phyloP scores from a whole-genome alignment of 768 basidiomycete species.

The Piloderma croceum region DNA sequence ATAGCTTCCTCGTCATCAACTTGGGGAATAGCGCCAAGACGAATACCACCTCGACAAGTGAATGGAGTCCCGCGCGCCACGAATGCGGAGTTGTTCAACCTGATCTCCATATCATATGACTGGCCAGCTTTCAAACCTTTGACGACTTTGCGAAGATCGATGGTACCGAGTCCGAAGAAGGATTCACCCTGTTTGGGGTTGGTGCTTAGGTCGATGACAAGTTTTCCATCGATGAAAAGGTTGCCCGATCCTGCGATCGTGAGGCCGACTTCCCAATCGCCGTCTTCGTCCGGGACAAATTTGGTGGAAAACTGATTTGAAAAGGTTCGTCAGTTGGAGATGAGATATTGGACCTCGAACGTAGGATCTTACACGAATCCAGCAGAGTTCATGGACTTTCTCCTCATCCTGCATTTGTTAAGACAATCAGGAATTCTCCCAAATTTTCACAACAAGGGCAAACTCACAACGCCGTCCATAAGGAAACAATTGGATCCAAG shows the following conservation, averaged over 20 bases:
- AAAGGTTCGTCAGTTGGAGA: constrained; percentile 17
- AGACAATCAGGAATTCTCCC: background rate
- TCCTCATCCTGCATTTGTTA: constrained; percentile 26
- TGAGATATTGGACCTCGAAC: constrained; percentile 13
- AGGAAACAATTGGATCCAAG: constrained; percentile 31
- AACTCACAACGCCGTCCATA: constrained; percentile 38
- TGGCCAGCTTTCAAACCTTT: constrained; percentile 37
- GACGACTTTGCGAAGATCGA: constrained; percentile 31
- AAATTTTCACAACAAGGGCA: background rate
- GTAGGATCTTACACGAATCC: constrained; percentile 33
- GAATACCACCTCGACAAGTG: constrained; percentile 36
- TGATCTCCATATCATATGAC: constrained; percentile 31
- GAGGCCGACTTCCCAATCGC: constrained; percentile 47
- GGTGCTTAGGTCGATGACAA: constrained; percentile 42
- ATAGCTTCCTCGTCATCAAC: constrained; percentile 37
- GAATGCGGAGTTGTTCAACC: constrained; percentile 19
- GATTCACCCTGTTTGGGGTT: constrained; percentile 29
- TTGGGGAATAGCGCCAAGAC: constrained; percentile 30
- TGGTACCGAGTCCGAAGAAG: constrained; percentile 42
- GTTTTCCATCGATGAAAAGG: constrained; percentile 46
- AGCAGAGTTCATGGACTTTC: constrained; percentile 38
- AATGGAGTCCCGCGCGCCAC: constrained; percentile 26
- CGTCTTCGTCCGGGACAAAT: constrained; percentile 47
- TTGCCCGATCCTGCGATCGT: constrained; percentile 40
- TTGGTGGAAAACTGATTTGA: constrained; percentile 33